phyloP scores from a whole-genome alignment of 176 grass and related monocot species.

The Typha latifolia region DNA sequence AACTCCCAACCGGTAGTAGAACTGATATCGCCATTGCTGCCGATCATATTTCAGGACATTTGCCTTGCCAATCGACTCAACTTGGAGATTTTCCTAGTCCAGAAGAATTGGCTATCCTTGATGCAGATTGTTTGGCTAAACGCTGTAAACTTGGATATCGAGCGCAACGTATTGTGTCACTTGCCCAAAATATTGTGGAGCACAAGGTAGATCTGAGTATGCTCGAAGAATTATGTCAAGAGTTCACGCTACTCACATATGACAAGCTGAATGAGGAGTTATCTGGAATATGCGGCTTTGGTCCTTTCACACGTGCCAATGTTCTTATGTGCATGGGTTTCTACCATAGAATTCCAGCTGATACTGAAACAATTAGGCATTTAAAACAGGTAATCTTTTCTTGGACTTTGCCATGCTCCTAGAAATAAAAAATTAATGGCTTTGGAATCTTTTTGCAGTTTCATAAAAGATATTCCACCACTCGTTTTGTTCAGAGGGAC shows the following conservation, averaged over 20 bases:
- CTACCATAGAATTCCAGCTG: slow-evolving; percentile 54
- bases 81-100: slow-evolving; percentile 52
- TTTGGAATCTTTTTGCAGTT: slow-evolving; percentile 26
- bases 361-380: slow-evolving; percentile 70
- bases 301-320: slow-evolving; percentile 73
- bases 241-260: slow-evolving; percentile 16
- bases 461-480: slow-evolving; percentile 45
- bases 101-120: slow-evolving; percentile 48
- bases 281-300: slow-evolving; percentile 41
- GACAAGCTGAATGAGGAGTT: slow-evolving; percentile 45
- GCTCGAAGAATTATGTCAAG: slow-evolving; percentile 40
- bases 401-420: slow-evolving; percentile 1
- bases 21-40: neutral
- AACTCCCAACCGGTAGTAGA: neutral
- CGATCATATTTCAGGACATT: neutral
- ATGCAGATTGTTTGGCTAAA: slow-evolving; percentile 32
- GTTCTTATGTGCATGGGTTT: slow-evolving; percentile 85
- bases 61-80: neutral
- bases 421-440: neutral
- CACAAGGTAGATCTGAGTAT: slow-evolving; percentile 34
- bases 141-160: slow-evolving; percentile 67
- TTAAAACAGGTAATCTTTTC: slow-evolving; percentile 44
- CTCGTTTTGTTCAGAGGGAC: slow-evolving; percentile 26
- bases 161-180: slow-evolving; percentile 43
- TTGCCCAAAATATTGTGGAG: slow-evolving; percentile 47